Evolutionary conservation across 164 flowering plant species (phyloP), one percentile per base, ranked within the genome.

Genomic region (Liriodendron chinense): DNA sequence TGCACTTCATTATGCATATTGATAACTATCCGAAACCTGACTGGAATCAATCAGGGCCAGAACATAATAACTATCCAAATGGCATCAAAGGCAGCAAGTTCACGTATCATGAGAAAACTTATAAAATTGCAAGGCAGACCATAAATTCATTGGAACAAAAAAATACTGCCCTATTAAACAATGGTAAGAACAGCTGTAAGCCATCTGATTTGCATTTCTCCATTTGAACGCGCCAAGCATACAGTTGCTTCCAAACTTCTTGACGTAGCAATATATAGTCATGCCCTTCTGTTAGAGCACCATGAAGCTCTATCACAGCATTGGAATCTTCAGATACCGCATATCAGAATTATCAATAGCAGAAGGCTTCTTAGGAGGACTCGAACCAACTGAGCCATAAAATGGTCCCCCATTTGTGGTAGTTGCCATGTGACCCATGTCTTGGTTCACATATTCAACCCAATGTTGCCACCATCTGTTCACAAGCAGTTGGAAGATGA

Each of bases 391-490:
- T 14, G 84, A 76, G 69, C 47, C 65, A 49, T 73, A 68, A 57
- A 61, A 85, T 10, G 88, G 78, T 69, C 80, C 90, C 63, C 89
- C 89, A 77, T 78, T 86, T 25, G 79, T 56, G 13, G 66, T 74
- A 81, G 74, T 84, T 65, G 86, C 65, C 71, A 87, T n/a, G n/a
- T n/a, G n/a, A n/a, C n/a, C n/a, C n/a, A n/a, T 89, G 53, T 85
- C 93, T 69, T 91, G 97, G 70, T 90, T 91, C 53, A 89, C 99
- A 84, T 90, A 96, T n/a, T 87, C 92, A 77, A 91, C 90, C 99
- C 99, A 96, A 56, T 84, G 77, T 73, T 91, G 94, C 98, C 99
- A 96, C 99, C 99, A 96, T 81, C 99, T 96, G 83, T 59, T 18
- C 21, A 47, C 22, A 79, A 70, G 16, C 74, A 76, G 65, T 74